Percentiles rank a stretch among this genome's conserved stretches.
phyloP scores from a whole-genome alignment of 768 basidiomycete species.

The Cantharellus cinnabarinus region DNA sequence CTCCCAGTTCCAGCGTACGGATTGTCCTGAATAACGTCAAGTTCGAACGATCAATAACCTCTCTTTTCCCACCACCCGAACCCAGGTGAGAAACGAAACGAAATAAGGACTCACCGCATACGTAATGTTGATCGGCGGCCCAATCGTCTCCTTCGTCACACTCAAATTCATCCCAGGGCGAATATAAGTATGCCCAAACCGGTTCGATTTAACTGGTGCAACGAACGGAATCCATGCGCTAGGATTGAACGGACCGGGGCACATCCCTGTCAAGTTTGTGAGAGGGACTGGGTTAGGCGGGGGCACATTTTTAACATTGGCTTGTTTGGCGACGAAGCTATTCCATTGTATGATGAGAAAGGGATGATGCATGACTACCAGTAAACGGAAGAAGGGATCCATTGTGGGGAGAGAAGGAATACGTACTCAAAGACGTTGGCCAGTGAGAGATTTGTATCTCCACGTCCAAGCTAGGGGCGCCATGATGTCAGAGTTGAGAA shows the following conservation, averaged over 20 bases:
- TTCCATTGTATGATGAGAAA: neutral
- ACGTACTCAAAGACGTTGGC: neutral
- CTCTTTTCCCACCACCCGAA: too few relatives aligned
- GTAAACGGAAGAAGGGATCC: too few relatives aligned
- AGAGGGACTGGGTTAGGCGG: conserved; percentile 6
- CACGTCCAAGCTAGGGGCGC: neutral
- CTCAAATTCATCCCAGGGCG: neutral
- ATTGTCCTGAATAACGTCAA: too few relatives aligned
- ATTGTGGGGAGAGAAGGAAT: too few relatives aligned
- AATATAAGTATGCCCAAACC: neutral
- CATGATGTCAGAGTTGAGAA: neutral
- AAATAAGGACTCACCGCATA: neutral
- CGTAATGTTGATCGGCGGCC: neutral
- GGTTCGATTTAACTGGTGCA: neutral
- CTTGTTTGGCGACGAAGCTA: neutral
- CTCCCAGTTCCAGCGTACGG: too few relatives aligned
- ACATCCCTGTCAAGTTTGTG: conserved; percentile 11
- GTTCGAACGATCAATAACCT: too few relatives aligned
- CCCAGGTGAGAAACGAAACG: too few relatives aligned
- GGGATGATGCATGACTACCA: too few relatives aligned
- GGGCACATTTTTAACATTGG: conserved; percentile 6
- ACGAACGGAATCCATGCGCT: conserved; percentile 2
- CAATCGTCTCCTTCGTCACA: neutral
- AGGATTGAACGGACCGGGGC: conserved; percentile 8
- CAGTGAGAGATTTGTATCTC: neutral